These are phyloP conservation scores for Stylosanthes scabra DNA, from an alignment of 331 rosid genomes.

Conservation along the genomic window DNA sequence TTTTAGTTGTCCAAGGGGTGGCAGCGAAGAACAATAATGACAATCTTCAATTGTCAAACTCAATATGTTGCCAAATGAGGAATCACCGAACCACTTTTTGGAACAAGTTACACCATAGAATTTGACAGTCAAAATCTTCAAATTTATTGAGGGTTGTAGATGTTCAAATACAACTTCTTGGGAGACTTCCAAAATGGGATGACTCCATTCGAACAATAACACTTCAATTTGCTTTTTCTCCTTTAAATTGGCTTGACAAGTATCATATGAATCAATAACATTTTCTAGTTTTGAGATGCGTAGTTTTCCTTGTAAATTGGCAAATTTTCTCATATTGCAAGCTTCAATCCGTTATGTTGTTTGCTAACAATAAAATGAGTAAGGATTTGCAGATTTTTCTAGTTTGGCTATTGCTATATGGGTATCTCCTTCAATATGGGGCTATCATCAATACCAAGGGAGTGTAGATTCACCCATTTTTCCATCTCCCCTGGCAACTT, in stretches of 20 bases:
- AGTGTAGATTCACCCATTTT: conserved; percentile 29
- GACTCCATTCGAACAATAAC: neutral
- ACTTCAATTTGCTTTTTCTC: neutral
- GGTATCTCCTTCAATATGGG: too few relatives aligned
- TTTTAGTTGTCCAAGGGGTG: conserved; percentile 45
- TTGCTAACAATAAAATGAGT: conserved; percentile 2
- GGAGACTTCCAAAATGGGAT: neutral
- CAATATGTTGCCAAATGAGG: too few relatives aligned
- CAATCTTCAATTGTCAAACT: too few relatives aligned
- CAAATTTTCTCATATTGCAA: neutral
- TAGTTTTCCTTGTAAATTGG: neutral
- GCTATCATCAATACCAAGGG: neutral
- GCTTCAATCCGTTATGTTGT: neutral
- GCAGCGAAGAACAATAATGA: conserved; percentile 25
- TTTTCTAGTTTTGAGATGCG: conserved; percentile 8
- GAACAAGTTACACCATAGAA: too few relatives aligned
- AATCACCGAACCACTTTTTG: too few relatives aligned
- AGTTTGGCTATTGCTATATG: too few relatives aligned
- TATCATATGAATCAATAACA: neutral
- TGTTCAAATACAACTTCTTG: neutral
- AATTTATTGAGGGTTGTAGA: too few relatives aligned
- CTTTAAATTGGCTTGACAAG: neutral
- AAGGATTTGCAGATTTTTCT: neutral
- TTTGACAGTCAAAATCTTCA: too few relatives aligned
- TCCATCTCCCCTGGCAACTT: conserved; percentile 28